These are phyloP conservation scores for Pyrenophora teres DNA, from an alignment of 2,329 filamentous ascomycete genomes.

Conservation along the genomic window DNA sequence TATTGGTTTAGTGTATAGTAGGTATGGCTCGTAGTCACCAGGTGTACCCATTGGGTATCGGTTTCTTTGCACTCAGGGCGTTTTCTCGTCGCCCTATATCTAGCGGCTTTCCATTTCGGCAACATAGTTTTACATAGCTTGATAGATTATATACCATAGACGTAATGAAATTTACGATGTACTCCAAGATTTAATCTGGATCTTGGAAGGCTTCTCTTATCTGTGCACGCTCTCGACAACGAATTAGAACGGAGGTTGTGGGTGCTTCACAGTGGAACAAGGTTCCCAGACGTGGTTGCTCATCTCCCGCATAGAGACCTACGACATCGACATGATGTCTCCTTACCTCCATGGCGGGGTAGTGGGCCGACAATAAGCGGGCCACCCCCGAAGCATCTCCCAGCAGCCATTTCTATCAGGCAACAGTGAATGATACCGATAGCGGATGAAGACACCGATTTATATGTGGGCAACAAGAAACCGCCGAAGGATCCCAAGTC, in stretches of 20 bases:
- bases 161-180: not conserved
- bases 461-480: not conserved
- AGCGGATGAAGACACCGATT: not conserved
- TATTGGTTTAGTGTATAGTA: not conserved
- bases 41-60: too few species aligned
- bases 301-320: not conserved
- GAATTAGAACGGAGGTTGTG: too few species aligned
- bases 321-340: not conserved
- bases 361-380: not conserved
- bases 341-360: not conserved
- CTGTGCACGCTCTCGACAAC: too few species aligned
- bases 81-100: not conserved
- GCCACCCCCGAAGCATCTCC: not conserved
- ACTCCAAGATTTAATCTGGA: too few species aligned
- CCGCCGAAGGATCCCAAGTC: not conserved
- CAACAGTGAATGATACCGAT: not conserved
- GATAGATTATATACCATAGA: slow-evolving; percentile 15
- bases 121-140: not conserved
- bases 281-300: not conserved
- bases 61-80: not conserved
- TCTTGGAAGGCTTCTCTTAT: too few species aligned
- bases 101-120: not conserved
- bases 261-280: too few species aligned
- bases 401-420: not conserved
- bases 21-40: not conserved